Conservation (phyloP, 1,284 basidiomycete species). For the Boletus sp. region DNA sequence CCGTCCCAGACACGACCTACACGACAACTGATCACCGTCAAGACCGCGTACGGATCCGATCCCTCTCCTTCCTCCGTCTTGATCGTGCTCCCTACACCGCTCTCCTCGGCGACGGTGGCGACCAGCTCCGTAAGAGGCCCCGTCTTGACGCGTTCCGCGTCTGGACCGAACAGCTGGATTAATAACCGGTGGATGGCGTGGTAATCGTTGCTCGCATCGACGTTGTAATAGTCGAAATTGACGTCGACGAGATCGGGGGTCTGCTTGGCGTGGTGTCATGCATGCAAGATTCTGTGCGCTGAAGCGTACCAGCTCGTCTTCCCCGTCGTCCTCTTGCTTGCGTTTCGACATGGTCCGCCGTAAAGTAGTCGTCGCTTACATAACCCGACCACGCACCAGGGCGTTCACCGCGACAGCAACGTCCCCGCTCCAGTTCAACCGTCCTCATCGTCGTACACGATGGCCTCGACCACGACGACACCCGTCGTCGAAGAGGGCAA, state of each 20-base stretch:
- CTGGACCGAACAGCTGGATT: constrained; percentile 80
- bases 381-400: constrained; percentile 20
- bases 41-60: constrained; percentile 79
- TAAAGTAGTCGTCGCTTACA: constrained; percentile 21
- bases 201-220: constrained; percentile 82
- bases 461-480: constrained; percentile 30
- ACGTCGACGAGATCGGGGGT: constrained; percentile 63
- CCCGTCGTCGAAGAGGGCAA: constrained; percentile 69
- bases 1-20: constrained; percentile 44
- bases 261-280: constrained; percentile 10
- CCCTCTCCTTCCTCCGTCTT: constrained; percentile 90
- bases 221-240: constrained; percentile 92
- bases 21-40: constrained; percentile 83
- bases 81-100: constrained; percentile 79
- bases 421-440: neutral
- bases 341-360: constrained; percentile 31
- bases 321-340: constrained; percentile 22
- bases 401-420: constrained; percentile 9
- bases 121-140: constrained; percentile 81
- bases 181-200: constrained; percentile 84
- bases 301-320: constrained; percentile 26
- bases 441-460: constrained; percentile 18
- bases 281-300: neutral
- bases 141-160: constrained; percentile 72
- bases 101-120: constrained; percentile 61